phyloP scores from a whole-genome alignment of 108 stramenopile species.

The Nitzschia inconspicua region DNA sequence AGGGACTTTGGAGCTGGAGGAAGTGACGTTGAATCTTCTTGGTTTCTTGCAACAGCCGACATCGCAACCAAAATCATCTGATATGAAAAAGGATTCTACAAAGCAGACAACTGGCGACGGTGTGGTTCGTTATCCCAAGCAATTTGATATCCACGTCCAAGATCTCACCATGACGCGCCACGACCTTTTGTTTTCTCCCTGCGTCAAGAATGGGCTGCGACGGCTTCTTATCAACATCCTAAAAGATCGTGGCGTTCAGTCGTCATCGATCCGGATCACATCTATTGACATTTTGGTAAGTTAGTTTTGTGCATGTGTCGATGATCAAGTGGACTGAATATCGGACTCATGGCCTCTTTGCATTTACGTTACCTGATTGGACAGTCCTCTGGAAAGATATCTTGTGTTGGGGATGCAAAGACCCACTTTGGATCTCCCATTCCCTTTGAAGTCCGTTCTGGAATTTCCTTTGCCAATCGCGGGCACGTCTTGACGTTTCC shows the following conservation, averaged over 20 bases:
- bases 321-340: no score
- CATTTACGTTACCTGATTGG: not conserved
- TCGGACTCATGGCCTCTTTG: not conserved
- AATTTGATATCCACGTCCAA: conserved; percentile 37
- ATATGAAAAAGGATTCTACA: not conserved
- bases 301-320: not conserved
- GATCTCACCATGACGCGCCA: conserved; percentile 36
- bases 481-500: conserved; percentile 55
- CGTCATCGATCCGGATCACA: conserved; percentile 18
- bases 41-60: conserved; percentile 5
- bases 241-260: conserved; percentile 22
- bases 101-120: not conserved
- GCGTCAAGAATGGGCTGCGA: conserved; percentile 39
- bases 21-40: conserved; percentile 26
- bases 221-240: conserved; percentile 26
- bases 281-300: conserved; percentile 40
- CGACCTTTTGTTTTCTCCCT: conserved; percentile 30
- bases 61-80: not conserved
- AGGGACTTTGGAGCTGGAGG: conserved; percentile 12
- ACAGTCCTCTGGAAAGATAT: conserved; percentile 37
- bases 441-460: conserved; percentile 47
- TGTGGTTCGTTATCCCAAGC: conserved; percentile 23
- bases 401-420: conserved; percentile 32
- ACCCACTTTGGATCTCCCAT: conserved; percentile 32
- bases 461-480: conserved; percentile 23